These are phyloP conservation scores for Adansonia madagascariensis DNA, from an alignment of 441 rosid species.

Conservation along the genomic window DNA sequence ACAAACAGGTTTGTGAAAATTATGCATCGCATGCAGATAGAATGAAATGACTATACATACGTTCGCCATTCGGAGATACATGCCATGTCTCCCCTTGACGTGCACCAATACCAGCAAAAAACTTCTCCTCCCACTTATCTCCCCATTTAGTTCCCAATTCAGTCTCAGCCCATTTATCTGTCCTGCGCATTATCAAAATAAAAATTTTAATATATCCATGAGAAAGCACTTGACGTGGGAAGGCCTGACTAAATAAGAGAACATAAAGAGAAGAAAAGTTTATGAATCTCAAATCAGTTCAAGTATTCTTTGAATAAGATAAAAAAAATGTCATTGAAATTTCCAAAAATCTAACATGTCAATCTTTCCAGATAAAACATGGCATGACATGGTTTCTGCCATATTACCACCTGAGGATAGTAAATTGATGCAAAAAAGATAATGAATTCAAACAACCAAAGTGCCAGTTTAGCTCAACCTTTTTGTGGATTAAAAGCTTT, in stretches of 20 bases:
- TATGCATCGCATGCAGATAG: conserved; percentile 2
- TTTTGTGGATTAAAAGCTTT: too few relatives aligned
- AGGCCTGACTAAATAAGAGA: neutral
- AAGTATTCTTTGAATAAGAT: conserved; percentile 5
- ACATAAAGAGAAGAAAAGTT: conserved; percentile 13
- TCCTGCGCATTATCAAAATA: conserved; percentile 62
- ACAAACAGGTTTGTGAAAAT: neutral
- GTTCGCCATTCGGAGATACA: conserved; percentile 77
- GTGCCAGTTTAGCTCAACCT: too few relatives aligned
- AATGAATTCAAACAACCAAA: neutral
- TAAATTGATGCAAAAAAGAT: neutral
- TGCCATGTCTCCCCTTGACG: conserved; percentile 99
- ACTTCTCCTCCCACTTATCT: conserved; percentile 99
- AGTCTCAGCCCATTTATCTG: conserved; percentile 99
- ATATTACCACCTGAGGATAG: conserved; percentile 7
- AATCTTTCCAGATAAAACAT: neutral
- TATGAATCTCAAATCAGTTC: conserved; percentile 1
- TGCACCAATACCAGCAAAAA: conserved; percentile 91
- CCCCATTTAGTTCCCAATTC: conserved; percentile 98
- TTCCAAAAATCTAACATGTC: neutral
- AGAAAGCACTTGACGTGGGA: conserved; percentile 5
- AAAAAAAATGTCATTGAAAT: neutral
- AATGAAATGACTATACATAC: conserved; percentile 49
- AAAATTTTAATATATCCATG: conserved; percentile 17
- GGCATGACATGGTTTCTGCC: neutral